A percentile compares a stretch with the other conserved stretches of the same genome.
These are phyloP conservation scores for Ceratocystis cubensis DNA, from an alignment of 2,329 filamentous ascomycete species.

Conservation along the genomic window DNA sequence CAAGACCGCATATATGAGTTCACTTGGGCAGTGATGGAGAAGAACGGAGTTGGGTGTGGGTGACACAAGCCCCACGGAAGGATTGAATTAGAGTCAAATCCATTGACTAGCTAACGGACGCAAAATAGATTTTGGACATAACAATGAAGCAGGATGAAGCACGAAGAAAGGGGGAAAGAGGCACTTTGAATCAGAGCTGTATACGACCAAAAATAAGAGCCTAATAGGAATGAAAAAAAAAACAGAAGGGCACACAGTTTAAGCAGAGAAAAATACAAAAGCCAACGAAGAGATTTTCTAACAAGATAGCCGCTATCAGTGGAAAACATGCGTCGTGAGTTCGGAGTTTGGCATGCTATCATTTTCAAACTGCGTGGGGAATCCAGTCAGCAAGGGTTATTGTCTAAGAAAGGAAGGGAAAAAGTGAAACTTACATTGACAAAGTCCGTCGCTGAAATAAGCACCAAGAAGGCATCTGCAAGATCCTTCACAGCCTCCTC, in stretches of 20 bases:
- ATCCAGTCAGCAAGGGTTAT: slow-evolving; percentile 3
- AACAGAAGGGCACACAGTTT: background rate
- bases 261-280: slow-evolving; percentile 4
- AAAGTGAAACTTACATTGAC: slow-evolving; percentile 54
- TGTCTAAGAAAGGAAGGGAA: background rate
- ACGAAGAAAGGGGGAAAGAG: background rate
- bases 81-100: background rate
- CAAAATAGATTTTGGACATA: background rate
- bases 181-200: background rate
- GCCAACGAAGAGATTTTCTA: slow-evolving; percentile 1
- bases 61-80: background rate
- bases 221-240: background rate
- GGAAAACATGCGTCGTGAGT: slow-evolving; percentile 25
- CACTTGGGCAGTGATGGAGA: background rate
- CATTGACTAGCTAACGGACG: background rate
- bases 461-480: slow-evolving; percentile 70
- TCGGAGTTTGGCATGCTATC: slow-evolving; percentile 29
- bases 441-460: slow-evolving; percentile 73
- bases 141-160: background rate
- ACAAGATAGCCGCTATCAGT: slow-evolving; percentile 7
- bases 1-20: background rate
- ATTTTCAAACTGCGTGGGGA: slow-evolving; percentile 31
- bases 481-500: slow-evolving; percentile 59
- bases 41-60: background rate
- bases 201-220: background rate